phyloP scores from a whole-genome alignment of 768 basidiomycete species.

The Hebeloma cylindrosporum region DNA sequence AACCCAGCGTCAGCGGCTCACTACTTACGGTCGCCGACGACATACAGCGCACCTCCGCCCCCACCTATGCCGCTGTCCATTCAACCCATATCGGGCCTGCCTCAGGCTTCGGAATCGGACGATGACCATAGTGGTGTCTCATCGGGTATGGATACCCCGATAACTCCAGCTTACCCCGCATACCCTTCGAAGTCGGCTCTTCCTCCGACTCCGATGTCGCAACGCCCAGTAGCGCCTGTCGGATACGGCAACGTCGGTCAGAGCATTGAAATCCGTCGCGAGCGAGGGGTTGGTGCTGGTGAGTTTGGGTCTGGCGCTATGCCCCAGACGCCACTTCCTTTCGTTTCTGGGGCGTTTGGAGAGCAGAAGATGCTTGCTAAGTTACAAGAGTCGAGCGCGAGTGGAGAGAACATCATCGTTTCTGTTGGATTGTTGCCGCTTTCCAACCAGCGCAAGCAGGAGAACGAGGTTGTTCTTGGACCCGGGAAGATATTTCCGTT shows the following conservation, averaged over 20 bases:
- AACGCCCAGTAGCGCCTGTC: conserved; percentile 54
- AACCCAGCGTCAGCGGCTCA: conserved; percentile 29
- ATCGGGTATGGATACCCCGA: conserved; percentile 35
- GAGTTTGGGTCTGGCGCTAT: conserved; percentile 26
- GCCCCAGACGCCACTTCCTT: conserved; percentile 59
- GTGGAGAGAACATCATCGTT: conserved; percentile 64
- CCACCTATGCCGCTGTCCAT: conserved; percentile 23
- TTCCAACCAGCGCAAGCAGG: conserved; percentile 15
- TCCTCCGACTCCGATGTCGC: conserved; percentile 54
- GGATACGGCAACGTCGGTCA: conserved; percentile 50
- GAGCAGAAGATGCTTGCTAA: conserved; percentile 34
- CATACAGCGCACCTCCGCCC: conserved; percentile 48
- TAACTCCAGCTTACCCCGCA: conserved; percentile 74
- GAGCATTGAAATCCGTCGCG: conserved; percentile 67
- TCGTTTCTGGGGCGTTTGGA: conserved; percentile 45
- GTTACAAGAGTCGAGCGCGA: conserved; percentile 31
- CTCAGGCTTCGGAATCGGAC: conserved; percentile 16
- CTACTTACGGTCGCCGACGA: conserved; percentile 51
- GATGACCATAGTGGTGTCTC: conserved; percentile 13
- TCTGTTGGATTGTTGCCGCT: conserved; percentile 57
- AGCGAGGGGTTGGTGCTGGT: conserved; percentile 44
- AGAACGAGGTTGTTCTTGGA: conserved; percentile 22
- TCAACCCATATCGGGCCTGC: conserved; percentile 17
- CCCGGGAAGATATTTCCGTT: conserved; percentile 65
- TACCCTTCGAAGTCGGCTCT: conserved; percentile 50